These are phyloP conservation scores for Coriaria nepalensis DNA, from an alignment of 306 rosid species.

Conservation along the genomic window DNA sequence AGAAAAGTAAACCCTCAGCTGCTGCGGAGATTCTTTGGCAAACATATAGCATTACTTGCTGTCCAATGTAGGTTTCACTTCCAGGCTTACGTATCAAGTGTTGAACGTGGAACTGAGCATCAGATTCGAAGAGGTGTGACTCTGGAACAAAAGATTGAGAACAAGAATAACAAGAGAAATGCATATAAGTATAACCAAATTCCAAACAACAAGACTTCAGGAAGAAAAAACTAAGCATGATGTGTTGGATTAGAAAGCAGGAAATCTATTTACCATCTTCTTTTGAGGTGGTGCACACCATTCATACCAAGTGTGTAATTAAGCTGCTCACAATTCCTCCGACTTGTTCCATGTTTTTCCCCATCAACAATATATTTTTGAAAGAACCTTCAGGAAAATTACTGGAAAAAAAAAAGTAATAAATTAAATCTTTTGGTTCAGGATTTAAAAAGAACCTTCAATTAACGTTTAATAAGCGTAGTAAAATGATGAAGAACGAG, in stretches of 20 bases:
- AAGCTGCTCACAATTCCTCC: constrained; percentile 62
- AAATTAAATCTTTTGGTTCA: no score
- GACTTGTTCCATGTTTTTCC: constrained; percentile 39
- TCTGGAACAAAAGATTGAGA: constrained; percentile 25
- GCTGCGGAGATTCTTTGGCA: constrained; percentile 54
- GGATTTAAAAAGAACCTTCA: constrained; percentile 4
- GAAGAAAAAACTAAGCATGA: no score
- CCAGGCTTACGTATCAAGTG: constrained; percentile 77
- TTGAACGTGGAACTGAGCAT: constrained; percentile 40
- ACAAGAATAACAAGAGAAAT: constrained; percentile 6
- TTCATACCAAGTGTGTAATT: constrained; percentile 46
- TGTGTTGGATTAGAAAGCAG: background rate
- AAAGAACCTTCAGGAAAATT: constrained; percentile 45
- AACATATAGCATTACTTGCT: constrained; percentile 51
- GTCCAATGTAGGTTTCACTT: constrained; percentile 55
- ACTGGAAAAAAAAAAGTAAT: background rate
- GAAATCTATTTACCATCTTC: constrained; percentile 37
- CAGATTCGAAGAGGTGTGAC: constrained; percentile 21
- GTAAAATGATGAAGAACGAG: background rate
- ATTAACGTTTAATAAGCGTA: background rate
- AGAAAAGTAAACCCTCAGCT: constrained; percentile 67
- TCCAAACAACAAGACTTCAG: background rate
- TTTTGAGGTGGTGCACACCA: constrained; percentile 41
- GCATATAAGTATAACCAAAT: constrained; percentile 11
- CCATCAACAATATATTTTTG: constrained; percentile 39